Conservation (phyloP, 371 early-diverging fungal genomes). For the Rhizomucor pusillus region DNA sequence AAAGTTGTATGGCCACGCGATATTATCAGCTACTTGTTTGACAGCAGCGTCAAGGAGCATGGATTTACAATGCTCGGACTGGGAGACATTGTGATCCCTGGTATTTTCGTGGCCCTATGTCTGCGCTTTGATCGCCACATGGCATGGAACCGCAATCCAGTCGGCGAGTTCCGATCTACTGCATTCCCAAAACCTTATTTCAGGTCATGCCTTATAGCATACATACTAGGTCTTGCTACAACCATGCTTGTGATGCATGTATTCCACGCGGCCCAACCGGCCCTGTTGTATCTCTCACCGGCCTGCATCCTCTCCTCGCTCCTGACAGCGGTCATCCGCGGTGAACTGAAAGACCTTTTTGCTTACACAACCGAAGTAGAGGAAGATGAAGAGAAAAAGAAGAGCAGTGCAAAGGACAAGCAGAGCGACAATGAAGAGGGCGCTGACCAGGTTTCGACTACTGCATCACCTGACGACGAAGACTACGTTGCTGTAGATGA, state of each 20-base stretch:
- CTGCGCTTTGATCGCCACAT: conserved; percentile 83
- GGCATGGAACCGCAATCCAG: conserved; percentile 51
- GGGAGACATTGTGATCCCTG: conserved; percentile 97
- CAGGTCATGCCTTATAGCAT: conserved; percentile 74
- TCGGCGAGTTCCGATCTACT: conserved; percentile 52
- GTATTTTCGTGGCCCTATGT: conserved; percentile 91
- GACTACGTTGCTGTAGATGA: conserved; percentile 15
- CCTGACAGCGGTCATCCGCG: conserved; percentile 75
- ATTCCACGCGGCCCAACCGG: conserved; percentile 98
- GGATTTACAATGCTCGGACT: conserved; percentile 94
- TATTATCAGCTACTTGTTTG: conserved; percentile 50
- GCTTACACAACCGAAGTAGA: conserved; percentile 71
- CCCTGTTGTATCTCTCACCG: conserved; percentile 93
- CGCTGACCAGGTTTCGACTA: background rate
- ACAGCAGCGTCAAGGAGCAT: conserved; percentile 25
- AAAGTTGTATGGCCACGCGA: conserved; percentile 93
- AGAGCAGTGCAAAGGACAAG: conserved; percentile 9
- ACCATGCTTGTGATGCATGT: conserved; percentile 94
- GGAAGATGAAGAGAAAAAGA: conserved; percentile 46
- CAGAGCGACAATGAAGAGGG: background rate
- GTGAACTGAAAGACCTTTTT: conserved; percentile 82
- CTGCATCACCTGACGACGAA: conserved; percentile 3
- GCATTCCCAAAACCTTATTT: conserved; percentile 88
- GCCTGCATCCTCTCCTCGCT: conserved; percentile 90
- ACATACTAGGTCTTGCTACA: conserved; percentile 80